These are phyloP conservation scores for Crucihimalaya himalaica DNA, from an alignment of 345 rosid species.

Conservation along the genomic window DNA sequence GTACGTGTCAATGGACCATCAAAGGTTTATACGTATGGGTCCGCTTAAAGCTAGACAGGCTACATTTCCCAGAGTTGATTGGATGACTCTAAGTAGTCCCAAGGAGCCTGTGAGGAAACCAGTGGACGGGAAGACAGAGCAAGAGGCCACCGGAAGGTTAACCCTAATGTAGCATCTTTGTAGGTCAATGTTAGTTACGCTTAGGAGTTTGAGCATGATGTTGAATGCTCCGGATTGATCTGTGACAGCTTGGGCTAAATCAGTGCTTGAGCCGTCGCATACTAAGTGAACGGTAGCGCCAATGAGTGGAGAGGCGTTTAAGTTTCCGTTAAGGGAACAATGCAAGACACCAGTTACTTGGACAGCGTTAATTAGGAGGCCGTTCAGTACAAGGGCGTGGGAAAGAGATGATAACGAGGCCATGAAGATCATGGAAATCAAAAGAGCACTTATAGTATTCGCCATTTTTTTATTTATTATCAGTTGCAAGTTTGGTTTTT, in stretches of 20 bases:
- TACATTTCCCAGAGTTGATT: slow-evolving; percentile 13
- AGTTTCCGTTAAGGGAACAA: slow-evolving; percentile 16
- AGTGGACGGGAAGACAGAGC: not conserved
- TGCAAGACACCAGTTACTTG: not conserved
- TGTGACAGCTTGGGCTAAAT: slow-evolving; percentile 4
- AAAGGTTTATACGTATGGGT: not conserved
- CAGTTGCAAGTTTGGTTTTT: too few relatives aligned
- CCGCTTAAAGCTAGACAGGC: not conserved
- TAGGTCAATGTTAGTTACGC: not conserved
- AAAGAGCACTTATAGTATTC: not conserved
- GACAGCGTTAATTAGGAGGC: not conserved
- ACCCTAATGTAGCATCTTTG: not conserved
- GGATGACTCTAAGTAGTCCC: not conserved
- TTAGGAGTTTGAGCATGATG: not conserved
- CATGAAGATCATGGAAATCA: not conserved
- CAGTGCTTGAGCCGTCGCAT: not conserved
- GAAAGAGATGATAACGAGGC: slow-evolving; percentile 13
- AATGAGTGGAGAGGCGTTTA: slow-evolving; percentile 2
- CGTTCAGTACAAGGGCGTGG: not conserved
- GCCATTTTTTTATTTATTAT: not conserved
- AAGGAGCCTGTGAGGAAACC: not conserved
- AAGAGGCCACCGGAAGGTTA: not conserved
- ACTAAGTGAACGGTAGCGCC: not conserved
- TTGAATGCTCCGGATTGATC: slow-evolving; percentile 1
- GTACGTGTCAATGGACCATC: not conserved